Evolutionary conservation across 352 stramenopile genomes (phyloP).

Genomic region (Pythium guiyangense): DNA sequence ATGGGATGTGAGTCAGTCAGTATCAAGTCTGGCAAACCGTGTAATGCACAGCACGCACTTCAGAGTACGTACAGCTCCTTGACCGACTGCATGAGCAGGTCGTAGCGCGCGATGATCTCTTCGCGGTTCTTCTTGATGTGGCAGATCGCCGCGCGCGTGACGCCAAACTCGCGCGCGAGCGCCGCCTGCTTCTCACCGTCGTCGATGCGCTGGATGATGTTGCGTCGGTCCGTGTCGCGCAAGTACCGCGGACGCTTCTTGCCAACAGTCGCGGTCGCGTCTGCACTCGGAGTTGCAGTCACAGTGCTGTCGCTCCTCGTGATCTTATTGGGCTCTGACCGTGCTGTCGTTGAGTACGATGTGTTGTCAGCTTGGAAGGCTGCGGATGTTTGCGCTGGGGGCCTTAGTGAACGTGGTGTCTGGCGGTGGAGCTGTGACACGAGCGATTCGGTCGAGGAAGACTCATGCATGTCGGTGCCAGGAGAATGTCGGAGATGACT

Average conservation of each 20-base stretch:
- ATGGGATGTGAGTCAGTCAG: no score
- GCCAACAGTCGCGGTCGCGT: neutral
- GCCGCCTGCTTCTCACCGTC: slow-evolving; percentile 60
- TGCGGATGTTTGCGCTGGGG: no score
- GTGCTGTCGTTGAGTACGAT: no score
- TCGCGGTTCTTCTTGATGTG: slow-evolving; percentile 79
- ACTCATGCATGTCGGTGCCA: neutral
- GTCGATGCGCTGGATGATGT: slow-evolving; percentile 66
- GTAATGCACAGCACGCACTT: neutral
- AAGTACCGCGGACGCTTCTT: slow-evolving; percentile 52
- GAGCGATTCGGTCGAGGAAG: neutral
- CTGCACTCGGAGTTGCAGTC: neutral
- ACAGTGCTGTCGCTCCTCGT: no score
- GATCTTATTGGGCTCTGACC: no score
- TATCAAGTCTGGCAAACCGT: no score
- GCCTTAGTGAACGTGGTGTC: neutral
- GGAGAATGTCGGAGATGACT: no score
- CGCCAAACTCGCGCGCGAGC: slow-evolving; percentile 59
- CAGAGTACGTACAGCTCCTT: slow-evolving; percentile 46
- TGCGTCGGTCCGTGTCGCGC: slow-evolving; percentile 47
- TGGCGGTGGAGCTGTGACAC: neutral
- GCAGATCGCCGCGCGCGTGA: slow-evolving; percentile 64
- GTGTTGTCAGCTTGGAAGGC: no score
- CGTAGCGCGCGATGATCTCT: slow-evolving; percentile 66
- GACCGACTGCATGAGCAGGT: slow-evolving; percentile 46